Conservation (phyloP, 2,329 filamentous ascomycete species). For the Arthrobotrys entomopaga region DNA sequence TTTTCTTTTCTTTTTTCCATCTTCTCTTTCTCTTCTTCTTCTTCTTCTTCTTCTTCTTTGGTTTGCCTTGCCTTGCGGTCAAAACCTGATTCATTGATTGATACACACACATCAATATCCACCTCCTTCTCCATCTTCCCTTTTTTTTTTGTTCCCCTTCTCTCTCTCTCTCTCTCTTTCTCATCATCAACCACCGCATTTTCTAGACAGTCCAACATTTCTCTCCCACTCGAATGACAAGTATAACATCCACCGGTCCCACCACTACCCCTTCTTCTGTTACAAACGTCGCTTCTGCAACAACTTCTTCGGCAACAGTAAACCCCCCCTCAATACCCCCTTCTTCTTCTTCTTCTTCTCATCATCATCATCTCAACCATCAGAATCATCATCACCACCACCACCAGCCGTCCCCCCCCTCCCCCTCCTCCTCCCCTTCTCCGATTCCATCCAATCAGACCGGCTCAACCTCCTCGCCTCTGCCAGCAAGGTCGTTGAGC, state of each 20-base stretch:
- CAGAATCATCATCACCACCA: neutral
- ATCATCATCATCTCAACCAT: neutral
- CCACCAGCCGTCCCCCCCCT: neutral
- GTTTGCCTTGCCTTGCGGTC: no score
- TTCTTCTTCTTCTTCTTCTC: constrained; percentile 11
- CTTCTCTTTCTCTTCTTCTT: no score
- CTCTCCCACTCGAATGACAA: constrained; percentile 52
- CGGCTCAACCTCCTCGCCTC: constrained; percentile 51
- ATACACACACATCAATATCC: no score
- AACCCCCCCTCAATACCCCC: neutral
- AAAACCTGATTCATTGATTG: no score
- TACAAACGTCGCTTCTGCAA: constrained; percentile 26
- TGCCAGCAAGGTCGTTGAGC: constrained; percentile 52
- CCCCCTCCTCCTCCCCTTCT: constrained; percentile 3
- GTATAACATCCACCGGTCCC: constrained; percentile 53
- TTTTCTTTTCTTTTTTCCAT: no score
- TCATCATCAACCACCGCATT: neutral
- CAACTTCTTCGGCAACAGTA: constrained; percentile 4
- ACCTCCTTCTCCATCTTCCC: no score
- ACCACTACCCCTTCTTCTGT: constrained; percentile 36
- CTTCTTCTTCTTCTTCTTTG: no score
- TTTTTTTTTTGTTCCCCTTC: no score
- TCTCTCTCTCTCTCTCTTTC: neutral
- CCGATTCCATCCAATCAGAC: constrained; percentile 9
- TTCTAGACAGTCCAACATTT: neutral